A percentile compares a stretch with the other conserved stretches of the same genome.
These are phyloP conservation scores for Zasmidium cellare DNA, from an alignment of 2,329 filamentous ascomycete species.

Conservation along the genomic window DNA sequence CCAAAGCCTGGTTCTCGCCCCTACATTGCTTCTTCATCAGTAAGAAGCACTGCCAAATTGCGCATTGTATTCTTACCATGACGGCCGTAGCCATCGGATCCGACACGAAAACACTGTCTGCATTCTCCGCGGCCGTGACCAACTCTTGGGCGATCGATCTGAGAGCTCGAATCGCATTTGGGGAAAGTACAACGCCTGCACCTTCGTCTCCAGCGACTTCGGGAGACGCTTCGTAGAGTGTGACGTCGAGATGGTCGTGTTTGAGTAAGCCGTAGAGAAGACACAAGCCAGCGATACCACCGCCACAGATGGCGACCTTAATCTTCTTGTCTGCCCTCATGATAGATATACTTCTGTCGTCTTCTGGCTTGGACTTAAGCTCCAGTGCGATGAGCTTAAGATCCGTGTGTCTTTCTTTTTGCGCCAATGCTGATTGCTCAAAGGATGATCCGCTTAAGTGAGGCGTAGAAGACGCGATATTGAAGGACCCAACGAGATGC, in stretches of 20 bases:
- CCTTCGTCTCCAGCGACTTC: slow-evolving; percentile 10
- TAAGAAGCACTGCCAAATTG: no score
- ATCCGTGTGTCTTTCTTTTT: no score
- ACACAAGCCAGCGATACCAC: slow-evolving; percentile 52
- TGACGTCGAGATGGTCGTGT: slow-evolving; percentile 47
- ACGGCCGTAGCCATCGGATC: neutral
- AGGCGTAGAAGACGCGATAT: no score
- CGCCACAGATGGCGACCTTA: slow-evolving; percentile 10
- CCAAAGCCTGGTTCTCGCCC: neutral
- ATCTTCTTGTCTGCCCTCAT: neutral
- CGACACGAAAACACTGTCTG: neutral
- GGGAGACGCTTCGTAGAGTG: slow-evolving; percentile 56
- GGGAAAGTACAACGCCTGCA: slow-evolving; percentile 42
- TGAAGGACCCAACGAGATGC: no score
- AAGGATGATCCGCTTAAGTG: no score
- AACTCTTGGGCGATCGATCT: slow-evolving; percentile 48
- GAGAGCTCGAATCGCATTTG: slow-evolving; percentile 56
- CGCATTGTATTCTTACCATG: neutral
- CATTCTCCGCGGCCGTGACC: neutral
- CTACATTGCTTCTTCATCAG: no score
- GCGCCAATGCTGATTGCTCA: no score
- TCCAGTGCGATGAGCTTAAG: no score
- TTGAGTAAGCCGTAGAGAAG: slow-evolving; percentile 54
- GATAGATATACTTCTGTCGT: neutral
- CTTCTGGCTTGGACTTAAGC: no score